phyloP scores from a whole-genome alignment of 1,139 yeast genomes.

The Lodderomyces parapsilosis region DNA sequence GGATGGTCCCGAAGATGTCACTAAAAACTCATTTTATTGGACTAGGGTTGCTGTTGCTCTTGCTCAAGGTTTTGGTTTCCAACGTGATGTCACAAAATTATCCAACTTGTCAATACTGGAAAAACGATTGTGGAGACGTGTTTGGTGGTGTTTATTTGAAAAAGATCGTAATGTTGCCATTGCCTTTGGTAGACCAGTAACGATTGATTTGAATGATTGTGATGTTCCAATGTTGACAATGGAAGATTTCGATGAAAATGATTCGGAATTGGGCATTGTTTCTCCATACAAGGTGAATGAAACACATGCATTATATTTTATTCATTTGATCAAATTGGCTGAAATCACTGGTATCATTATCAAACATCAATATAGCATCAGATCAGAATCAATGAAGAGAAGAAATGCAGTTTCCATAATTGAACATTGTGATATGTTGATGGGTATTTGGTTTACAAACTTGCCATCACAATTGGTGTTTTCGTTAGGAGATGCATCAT shows the following conservation, averaged over 20 bases:
- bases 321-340: constrained; percentile 65
- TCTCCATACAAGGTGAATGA: constrained; percentile 48
- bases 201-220: constrained; percentile 71
- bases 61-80: constrained; percentile 81
- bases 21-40: constrained; percentile 78
- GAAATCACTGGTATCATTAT: constrained; percentile 74
- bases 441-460: constrained; percentile 77
- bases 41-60: constrained; percentile 68
- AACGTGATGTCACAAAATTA: constrained; percentile 49
- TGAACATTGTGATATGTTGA: constrained; percentile 73
- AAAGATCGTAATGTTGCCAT: constrained; percentile 73
- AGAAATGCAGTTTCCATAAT: constrained; percentile 55
- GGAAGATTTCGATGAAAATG: constrained; percentile 64
- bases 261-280: constrained; percentile 32
- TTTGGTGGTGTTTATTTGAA: constrained; percentile 81
- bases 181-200: constrained; percentile 74
- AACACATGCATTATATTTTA: constrained; percentile 55
- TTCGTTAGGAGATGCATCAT: constrained; percentile 52
- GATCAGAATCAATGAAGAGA: constrained; percentile 54
- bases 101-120: constrained; percentile 36
- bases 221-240: constrained; percentile 72
- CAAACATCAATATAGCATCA: constrained; percentile 70
- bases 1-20: constrained; percentile 79
- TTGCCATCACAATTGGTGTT: constrained; percentile 67
- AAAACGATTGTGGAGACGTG: constrained; percentile 61